Conservation (phyloP, 2,329 filamentous ascomycete genomes). For the Aspergillus phoenicis region DNA sequence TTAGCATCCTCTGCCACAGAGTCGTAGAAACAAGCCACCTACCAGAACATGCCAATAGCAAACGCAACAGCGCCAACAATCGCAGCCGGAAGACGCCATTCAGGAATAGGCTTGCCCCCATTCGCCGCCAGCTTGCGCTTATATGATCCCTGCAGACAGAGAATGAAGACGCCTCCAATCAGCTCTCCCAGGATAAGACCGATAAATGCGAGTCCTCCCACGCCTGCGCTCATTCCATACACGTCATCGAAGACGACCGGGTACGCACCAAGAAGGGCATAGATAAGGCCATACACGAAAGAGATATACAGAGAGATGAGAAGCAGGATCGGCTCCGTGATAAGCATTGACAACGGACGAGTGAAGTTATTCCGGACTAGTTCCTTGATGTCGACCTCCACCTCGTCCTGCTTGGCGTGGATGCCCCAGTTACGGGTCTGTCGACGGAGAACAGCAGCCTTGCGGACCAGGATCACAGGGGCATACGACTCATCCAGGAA, state of each 20-base stretch:
- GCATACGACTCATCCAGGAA: conserved; percentile 60
- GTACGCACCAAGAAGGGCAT: conserved; percentile 36
- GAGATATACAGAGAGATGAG: conserved; percentile 37
- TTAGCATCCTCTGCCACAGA: too few relatives aligned
- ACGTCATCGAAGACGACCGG: conserved; percentile 36
- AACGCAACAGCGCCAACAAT: conserved; percentile 39
- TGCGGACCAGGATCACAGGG: conserved; percentile 40
- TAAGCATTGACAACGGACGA: conserved; percentile 43
- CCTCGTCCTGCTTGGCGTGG: conserved; percentile 57
- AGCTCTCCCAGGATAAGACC: conserved; percentile 38
- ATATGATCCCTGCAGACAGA: conserved; percentile 33
- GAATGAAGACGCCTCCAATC: conserved; percentile 32
- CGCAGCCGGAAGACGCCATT: conserved; percentile 39
- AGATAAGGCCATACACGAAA: conserved; percentile 39
- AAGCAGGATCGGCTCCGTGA: conserved; percentile 46
- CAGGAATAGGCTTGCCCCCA: conserved; percentile 33
- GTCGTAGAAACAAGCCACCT: too few relatives aligned
- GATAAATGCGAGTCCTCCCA: conserved; percentile 35
- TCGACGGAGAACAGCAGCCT: conserved; percentile 53
- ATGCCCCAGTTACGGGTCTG: conserved; percentile 63
- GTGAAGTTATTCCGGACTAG: conserved; percentile 53
- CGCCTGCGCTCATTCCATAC: conserved; percentile 35
- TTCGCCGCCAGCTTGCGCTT: conserved; percentile 35
- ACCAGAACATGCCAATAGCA: conserved; percentile 41
- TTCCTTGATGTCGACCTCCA: conserved; percentile 55